phyloP scores from a whole-genome alignment of 768 basidiomycete genomes.

The Lentinula aciculospora region DNA sequence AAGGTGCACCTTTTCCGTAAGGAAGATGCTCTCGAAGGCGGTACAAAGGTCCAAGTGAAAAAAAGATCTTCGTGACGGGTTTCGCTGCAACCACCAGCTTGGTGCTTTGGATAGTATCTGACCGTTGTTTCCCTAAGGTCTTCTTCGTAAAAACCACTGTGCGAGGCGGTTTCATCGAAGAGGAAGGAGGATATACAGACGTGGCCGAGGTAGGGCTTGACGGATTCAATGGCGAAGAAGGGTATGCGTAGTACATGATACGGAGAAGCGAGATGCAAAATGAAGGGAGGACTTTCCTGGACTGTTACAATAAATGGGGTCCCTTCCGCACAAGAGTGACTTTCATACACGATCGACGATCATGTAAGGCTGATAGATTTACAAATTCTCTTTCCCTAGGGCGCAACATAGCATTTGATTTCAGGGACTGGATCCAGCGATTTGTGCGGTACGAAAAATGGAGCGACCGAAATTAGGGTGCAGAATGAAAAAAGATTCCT shows the following conservation, averaged over 20 bases:
- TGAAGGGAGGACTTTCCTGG: no score
- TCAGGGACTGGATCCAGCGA: no score
- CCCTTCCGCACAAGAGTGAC: background rate
- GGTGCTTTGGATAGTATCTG: background rate
- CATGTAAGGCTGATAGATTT: background rate
- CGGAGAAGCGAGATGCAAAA: background rate
- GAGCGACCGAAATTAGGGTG: no score
- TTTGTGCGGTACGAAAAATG: no score
- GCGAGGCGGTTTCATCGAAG: background rate
- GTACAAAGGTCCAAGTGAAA: background rate
- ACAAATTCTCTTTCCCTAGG: background rate
- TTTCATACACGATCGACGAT: background rate
- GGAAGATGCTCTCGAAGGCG: constrained; percentile 2
- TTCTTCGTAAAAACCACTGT: background rate
- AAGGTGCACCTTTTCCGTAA: background rate
- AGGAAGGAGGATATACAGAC: background rate
- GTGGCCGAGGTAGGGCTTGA: background rate
- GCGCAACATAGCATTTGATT: background rate
- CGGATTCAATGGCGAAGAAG: background rate
- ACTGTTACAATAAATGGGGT: background rate
- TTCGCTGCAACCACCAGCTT: background rate
- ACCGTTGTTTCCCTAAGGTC: background rate
- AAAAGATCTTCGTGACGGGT: background rate
- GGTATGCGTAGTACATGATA: background rate
- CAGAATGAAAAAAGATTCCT: background rate